phyloP scores from a whole-genome alignment of 805 yeast species.

The Teunomyces barrocoloradensis region DNA sequence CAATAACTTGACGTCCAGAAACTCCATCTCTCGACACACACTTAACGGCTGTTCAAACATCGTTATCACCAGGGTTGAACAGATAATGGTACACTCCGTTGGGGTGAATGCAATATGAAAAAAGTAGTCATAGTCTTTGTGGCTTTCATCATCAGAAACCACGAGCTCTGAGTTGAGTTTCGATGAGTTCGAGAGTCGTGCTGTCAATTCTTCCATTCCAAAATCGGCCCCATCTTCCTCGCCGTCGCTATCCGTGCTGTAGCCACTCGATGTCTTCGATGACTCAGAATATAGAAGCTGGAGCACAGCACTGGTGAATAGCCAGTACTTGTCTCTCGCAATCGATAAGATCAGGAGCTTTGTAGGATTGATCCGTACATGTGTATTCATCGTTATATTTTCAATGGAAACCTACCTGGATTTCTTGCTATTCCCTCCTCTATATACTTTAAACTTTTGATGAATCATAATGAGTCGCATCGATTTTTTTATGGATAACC shows the following conservation, averaged over 20 bases:
- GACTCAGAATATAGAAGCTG: constrained; percentile 43
- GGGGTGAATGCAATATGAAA: constrained; percentile 64
- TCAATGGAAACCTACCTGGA: background rate
- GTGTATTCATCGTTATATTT: constrained; percentile 32
- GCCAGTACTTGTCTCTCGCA: constrained; percentile 51
- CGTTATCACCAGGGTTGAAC: constrained; percentile 39
- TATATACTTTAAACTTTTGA: background rate
- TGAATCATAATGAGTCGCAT: background rate
- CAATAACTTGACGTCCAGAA: constrained; percentile 37
- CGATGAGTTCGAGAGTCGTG: background rate
- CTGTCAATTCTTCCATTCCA: constrained; percentile 3
- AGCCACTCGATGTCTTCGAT: constrained; percentile 8
- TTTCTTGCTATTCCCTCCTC: background rate
- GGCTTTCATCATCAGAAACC: constrained; percentile 11
- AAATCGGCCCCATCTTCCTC: constrained; percentile 9
- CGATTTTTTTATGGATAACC: background rate
- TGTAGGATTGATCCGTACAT: constrained; percentile 47
- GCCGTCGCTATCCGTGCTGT: constrained; percentile 5
- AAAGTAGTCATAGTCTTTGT: constrained; percentile 37
- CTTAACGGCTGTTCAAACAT: constrained; percentile 41
- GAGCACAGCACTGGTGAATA: constrained; percentile 52
- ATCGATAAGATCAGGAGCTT: constrained; percentile 50
- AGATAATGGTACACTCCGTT: constrained; percentile 59
- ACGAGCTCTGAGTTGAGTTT: background rate
- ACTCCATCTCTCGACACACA: constrained; percentile 28